Base-by-base conservation (phyloP, 805 yeast genomes). In the Lipomyces spencermartinsiae region DNA sequence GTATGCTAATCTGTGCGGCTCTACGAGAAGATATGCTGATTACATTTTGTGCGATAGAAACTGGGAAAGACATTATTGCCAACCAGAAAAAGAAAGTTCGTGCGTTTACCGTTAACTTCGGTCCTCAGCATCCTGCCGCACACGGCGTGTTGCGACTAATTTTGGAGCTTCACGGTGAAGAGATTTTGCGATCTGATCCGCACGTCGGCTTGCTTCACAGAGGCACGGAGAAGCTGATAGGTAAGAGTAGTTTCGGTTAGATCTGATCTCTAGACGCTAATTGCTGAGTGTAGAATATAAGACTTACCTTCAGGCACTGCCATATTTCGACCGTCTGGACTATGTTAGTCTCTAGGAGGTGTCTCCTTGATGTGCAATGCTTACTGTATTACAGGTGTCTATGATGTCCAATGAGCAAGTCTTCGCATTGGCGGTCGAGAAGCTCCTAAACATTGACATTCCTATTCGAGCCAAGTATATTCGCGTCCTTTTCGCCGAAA, bases 71-170 rank as follows among this genome's bases (percentile, higher is more conserved):
- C 33, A 60, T 69, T 31, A 49, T 58, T 49, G 79, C 79, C 51
- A 46, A 31, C 7, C 59, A 70, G 46, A 65, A 65, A 31, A 74
- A 75, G 67, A 80, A 90, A 78, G 88, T 91, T 76, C 87, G 97
- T 79, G 96, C 91, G 78, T 92, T 91, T 83, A 91, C 97, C 61
- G 88, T 92, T 78, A 92, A 92, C 81, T 91, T 91, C 78, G 97
- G 97, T 49, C 97, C 97, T 60, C 97, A 91, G 81, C 97, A 91
- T 82, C 97, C 97, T 31, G 97, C 97, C 70, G 97, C 97, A 35
- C 97, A 91, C 82, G 97, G 97, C 73, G 97, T 91, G 80, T 83
- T 91, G 82, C 86, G 97, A 78, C 83, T 91, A 79, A 92, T 91
- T 79, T 82, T 91, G 76, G 97, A 91, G 81, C 85, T 91, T 70